Evolutionary conservation across 2,329 filamentous ascomycete species (phyloP).

Genomic region (Raffaelea arxii): DNA sequence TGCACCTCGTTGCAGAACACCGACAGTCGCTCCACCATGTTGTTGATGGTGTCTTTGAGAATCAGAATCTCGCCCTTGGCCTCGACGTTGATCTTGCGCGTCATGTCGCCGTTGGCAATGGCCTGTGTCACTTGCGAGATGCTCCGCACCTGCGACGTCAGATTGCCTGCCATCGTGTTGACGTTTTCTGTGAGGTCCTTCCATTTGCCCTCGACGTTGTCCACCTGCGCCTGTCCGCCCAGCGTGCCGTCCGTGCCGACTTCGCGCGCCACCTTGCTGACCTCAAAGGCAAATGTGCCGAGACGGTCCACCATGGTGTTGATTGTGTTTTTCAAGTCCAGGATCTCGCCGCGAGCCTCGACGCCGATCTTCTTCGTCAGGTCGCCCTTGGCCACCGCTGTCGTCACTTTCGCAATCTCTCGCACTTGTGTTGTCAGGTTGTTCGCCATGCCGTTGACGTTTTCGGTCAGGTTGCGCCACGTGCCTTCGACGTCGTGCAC

Average conservation of each 20-base stretch:
- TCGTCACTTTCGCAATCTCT: conserved; percentile 94
- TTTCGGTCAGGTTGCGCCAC: conserved; percentile 91
- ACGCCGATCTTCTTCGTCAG: conserved; percentile 93
- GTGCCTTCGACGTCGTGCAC: conserved; percentile 95
- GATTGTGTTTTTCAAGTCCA: conserved; percentile 93
- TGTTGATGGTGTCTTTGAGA: conserved; percentile 93
- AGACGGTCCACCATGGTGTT: conserved; percentile 98
- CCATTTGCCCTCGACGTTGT: conserved; percentile 96
- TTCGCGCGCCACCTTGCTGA: conserved; percentile 89
- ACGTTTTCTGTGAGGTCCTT: conserved; percentile 90
- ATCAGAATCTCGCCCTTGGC: conserved; percentile 92
- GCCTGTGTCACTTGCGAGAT: conserved; percentile 92
- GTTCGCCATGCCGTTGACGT: conserved; percentile 97
- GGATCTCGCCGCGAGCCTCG: conserved; percentile 86
- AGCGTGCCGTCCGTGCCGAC: conserved; percentile 94
- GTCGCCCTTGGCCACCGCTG: conserved; percentile 88
- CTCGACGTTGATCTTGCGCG: conserved; percentile 88
- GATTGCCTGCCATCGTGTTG: conserved; percentile 64
- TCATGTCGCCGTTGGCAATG: conserved; percentile 92
- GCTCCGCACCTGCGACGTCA: conserved; percentile 70
- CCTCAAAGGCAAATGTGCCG: conserved; percentile 91
- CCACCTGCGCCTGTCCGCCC: conserved; percentile 86
- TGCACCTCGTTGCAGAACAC: conserved; percentile 96
- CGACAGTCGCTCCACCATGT: conserved; percentile 93
- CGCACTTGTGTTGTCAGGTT: conserved; percentile 96